A percentile compares a stretch with the other conserved stretches of the same genome.
phyloP scores from a whole-genome alignment of 2,329 filamentous ascomycete genomes.

The Didymella keratinophila region DNA sequence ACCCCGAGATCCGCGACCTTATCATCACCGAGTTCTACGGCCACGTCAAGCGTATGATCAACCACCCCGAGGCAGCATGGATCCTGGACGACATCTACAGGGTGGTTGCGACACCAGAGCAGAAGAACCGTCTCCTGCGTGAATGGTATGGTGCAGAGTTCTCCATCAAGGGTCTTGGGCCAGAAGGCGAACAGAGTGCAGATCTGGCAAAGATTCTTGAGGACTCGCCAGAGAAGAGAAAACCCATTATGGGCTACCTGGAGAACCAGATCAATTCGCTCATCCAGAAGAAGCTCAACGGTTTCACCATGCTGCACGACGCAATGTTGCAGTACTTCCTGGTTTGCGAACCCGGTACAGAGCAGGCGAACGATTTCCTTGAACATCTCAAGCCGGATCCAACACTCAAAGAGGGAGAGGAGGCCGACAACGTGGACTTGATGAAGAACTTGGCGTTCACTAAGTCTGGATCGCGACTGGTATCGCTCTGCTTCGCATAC shows the following conservation, averaged over 20 bases:
- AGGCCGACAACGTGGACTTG: slow-evolving; percentile 65
- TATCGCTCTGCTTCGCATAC: slow-evolving; percentile 82
- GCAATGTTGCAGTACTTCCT: slow-evolving; percentile 97
- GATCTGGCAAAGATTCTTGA: slow-evolving; percentile 80
- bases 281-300: slow-evolving; percentile 94
- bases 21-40: slow-evolving; percentile 96
- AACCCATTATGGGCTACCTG: slow-evolving; percentile 84
- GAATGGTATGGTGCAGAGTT: slow-evolving; percentile 99
- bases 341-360: slow-evolving; percentile 76
- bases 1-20: slow-evolving; percentile 83
- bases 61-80: slow-evolving; percentile 96
- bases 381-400: slow-evolving; percentile 93
- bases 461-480: slow-evolving; percentile 81
- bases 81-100: slow-evolving; percentile 97
- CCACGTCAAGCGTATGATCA: slow-evolving; percentile 89
- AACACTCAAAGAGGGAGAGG: slow-evolving; percentile 66
- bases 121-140: slow-evolving; percentile 83
- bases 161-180: slow-evolving; percentile 71
- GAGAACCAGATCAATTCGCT: slow-evolving; percentile 88
- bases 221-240: slow-evolving; percentile 82
- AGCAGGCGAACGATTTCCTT: slow-evolving; percentile 85
- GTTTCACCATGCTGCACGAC: slow-evolving; percentile 97
- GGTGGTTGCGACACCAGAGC: slow-evolving; percentile 81
- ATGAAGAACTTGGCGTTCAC: slow-evolving; percentile 97
- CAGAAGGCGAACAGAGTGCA: slow-evolving; percentile 60